These are phyloP conservation scores for Corylus americana DNA, from an alignment of 306 rosid species.

Conservation along the genomic window DNA sequence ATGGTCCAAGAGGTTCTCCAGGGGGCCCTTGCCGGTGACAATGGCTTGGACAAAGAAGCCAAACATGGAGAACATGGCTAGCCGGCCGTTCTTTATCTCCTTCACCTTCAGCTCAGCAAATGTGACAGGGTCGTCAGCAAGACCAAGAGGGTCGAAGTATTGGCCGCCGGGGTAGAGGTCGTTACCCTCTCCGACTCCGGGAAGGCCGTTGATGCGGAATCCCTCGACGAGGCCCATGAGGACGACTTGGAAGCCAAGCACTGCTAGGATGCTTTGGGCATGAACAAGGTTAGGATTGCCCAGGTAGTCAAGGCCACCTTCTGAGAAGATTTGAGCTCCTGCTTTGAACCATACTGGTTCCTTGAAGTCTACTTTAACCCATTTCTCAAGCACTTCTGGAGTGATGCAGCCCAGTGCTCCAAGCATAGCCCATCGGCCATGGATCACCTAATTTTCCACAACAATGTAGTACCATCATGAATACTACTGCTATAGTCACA, in stretches of 20 bases:
- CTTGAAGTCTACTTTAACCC: conserved; percentile 75
- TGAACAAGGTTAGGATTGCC: conserved; percentile 94
- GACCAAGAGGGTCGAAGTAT: conserved; percentile 90
- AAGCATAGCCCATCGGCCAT: conserved; percentile 97
- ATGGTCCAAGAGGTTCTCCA: conserved; percentile 88
- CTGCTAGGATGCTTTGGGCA: conserved; percentile 90
- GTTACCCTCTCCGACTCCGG: conserved; percentile 84
- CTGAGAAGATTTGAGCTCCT: conserved; percentile 85
- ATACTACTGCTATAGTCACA: not conserved
- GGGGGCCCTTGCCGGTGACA: conserved; percentile 87
- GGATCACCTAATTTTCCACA: conserved; percentile 61
- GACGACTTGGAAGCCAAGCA: conserved; percentile 72
- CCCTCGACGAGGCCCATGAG: conserved; percentile 95
- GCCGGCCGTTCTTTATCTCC: conserved; percentile 84
- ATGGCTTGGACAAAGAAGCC: conserved; percentile 98
- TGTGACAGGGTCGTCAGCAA: conserved; percentile 80
- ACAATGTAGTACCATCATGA: not conserved
- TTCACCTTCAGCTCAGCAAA: conserved; percentile 91
- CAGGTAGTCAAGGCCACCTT: conserved; percentile 85
- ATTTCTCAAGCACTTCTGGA: conserved; percentile 75
- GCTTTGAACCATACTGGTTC: conserved; percentile 98
- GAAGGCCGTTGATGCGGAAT: conserved; percentile 85
- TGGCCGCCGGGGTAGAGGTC: conserved; percentile 89
- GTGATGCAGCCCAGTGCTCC: conserved; percentile 93
- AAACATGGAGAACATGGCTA: conserved; percentile 96